Percentiles rank a stretch among this genome's conserved stretches.
Evolutionary conservation across 1,284 basidiomycete species (phyloP).

Genomic region (Pseudozyma sp.): DNA sequence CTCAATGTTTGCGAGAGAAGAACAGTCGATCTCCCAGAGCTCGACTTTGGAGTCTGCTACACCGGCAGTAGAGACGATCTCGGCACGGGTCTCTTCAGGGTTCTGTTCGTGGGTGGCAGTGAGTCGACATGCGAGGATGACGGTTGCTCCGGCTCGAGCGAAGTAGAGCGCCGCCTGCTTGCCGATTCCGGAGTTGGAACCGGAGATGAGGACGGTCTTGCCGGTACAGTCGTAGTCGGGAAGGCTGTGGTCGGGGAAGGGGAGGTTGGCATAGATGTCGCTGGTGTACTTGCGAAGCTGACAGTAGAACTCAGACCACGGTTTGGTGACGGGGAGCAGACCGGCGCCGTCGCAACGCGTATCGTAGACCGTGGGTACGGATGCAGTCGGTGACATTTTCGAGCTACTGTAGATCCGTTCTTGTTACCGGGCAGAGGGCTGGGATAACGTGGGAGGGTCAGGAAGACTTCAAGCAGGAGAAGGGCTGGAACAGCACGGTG

Average conservation of each 20-base stretch:
- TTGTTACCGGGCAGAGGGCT: no score
- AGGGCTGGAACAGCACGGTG: no score
- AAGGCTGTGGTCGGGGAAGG: slow-evolving; percentile 19
- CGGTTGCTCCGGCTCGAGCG: slow-evolving; percentile 47
- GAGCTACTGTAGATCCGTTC: background rate
- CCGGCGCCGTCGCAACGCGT: slow-evolving; percentile 59
- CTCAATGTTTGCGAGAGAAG: slow-evolving; percentile 43
- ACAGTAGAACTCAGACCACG: slow-evolving; percentile 42
- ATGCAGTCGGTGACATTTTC: background rate
- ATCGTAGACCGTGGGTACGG: slow-evolving; percentile 49
- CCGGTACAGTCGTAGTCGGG: slow-evolving; percentile 43
- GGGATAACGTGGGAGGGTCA: no score
- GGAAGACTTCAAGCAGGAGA: no score
- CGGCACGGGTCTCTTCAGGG: slow-evolving; percentile 47
- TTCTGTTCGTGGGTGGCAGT: slow-evolving; percentile 56
- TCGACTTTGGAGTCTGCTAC: slow-evolving; percentile 38
- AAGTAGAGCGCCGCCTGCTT: slow-evolving; percentile 52
- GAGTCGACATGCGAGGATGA: slow-evolving; percentile 58
- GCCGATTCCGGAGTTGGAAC: slow-evolving; percentile 58
- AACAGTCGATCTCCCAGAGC: slow-evolving; percentile 59
- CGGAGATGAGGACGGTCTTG: slow-evolving; percentile 57
- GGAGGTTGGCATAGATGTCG: slow-evolving; percentile 13
- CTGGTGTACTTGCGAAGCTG: slow-evolving; percentile 28
- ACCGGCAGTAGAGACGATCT: slow-evolving; percentile 21
- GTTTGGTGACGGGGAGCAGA: slow-evolving; percentile 36